Evolutionary conservation across 306 rosid genomes (phyloP).

Genomic region (Vigna trinervia): DNA sequence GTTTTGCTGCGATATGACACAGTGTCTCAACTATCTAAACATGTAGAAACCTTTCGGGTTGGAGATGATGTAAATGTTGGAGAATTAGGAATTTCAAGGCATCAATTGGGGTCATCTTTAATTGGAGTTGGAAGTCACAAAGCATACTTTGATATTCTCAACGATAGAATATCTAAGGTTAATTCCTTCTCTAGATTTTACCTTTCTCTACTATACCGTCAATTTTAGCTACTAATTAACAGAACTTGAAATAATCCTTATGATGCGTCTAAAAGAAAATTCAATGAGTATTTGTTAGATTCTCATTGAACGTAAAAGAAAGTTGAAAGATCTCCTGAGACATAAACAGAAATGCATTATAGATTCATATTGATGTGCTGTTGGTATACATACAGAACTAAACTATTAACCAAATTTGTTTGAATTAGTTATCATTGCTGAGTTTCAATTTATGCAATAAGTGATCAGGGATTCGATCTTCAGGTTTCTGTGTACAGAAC

Average conservation of each 20-base stretch:
- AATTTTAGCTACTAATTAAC: background rate
- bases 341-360: background rate
- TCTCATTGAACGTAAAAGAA: background rate
- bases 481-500: no score
- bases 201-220: no score
- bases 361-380: no score
- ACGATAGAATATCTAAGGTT: conserved; percentile 25
- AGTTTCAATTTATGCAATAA: background rate
- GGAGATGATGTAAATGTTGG: background rate
- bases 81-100: background rate
- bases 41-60: background rate
- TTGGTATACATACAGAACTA: background rate
- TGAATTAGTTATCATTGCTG: background rate
- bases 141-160: background rate
- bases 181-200: background rate
- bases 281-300: background rate
- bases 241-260: background rate
- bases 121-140: conserved; percentile 10
- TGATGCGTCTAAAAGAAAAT: background rate
- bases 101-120: background rate
- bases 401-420: background rate
- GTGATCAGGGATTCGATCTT: background rate
- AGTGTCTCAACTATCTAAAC: background rate
- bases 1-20: background rate
- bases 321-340: background rate